phyloP scores from a whole-genome alignment of 2,329 filamentous ascomycete species.

The Triangularia setosa region DNA sequence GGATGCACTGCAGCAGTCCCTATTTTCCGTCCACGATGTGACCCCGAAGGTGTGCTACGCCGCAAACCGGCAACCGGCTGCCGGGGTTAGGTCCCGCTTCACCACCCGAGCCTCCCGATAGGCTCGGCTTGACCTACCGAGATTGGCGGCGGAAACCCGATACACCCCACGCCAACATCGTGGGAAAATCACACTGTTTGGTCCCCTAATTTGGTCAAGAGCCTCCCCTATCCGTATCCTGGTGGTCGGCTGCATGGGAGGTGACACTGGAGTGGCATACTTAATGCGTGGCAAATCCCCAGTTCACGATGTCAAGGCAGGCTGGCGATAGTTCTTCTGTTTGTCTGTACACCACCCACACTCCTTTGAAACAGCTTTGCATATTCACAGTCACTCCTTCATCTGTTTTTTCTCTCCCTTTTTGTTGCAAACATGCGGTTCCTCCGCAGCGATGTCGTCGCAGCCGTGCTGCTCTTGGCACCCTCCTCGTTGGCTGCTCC shows the following conservation, averaged over 20 bases:
- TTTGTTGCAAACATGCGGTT: neutral
- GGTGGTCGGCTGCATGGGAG: neutral
- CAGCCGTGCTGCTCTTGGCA: conserved; percentile 2
- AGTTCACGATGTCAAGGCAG: neutral
- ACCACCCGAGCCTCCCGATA: neutral
- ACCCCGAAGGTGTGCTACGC: neutral
- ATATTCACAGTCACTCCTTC: neutral
- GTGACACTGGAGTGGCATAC: neutral
- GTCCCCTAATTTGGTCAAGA: neutral
- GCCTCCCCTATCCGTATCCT: neutral
- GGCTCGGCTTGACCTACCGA: neutral
- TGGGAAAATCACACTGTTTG: neutral
- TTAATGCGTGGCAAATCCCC: neutral
- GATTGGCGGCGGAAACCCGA: neutral
- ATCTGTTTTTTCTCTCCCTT: neutral
- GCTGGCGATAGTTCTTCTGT: neutral
- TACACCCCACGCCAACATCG: neutral
- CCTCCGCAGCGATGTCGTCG: neutral
- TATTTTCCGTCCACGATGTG: no score
- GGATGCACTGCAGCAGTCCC: no score
- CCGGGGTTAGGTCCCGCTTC: neutral
- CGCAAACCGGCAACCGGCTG: neutral
- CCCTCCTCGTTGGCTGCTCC: conserved; percentile 5
- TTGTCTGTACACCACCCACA: neutral
- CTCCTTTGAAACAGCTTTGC: neutral